phyloP scores from a whole-genome alignment of 306 rosid genomes.

The Begonia masoniana region DNA sequence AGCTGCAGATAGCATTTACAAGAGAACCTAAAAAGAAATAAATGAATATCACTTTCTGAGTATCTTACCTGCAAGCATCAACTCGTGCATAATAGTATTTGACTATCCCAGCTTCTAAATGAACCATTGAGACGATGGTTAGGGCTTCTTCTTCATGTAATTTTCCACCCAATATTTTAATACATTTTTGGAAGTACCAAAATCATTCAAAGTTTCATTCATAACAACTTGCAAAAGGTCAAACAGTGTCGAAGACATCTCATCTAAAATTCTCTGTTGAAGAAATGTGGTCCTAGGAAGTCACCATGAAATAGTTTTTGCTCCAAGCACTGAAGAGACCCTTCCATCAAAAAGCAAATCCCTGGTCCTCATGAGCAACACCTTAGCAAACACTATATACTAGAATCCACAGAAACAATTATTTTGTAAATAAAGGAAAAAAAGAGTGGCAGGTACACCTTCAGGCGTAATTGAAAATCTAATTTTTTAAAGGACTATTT shows the following conservation, averaged over 20 bases:
- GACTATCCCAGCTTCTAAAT: slow-evolving; percentile 78
- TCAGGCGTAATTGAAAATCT: no score
- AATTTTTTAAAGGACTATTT: no score
- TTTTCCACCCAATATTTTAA: slow-evolving; percentile 38
- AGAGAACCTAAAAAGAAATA: no score
- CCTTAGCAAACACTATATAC: slow-evolving; percentile 85
- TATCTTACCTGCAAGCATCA: slow-evolving; percentile 69
- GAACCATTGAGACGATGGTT: slow-evolving; percentile 47
- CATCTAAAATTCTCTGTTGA: slow-evolving; percentile 75
- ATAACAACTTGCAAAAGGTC: slow-evolving; percentile 59
- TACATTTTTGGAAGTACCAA: slow-evolving; percentile 42
- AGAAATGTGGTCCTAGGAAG: slow-evolving; percentile 57
- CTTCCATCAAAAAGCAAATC: slow-evolving; percentile 39
- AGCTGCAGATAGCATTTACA: no score
- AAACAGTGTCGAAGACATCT: slow-evolving; percentile 62
- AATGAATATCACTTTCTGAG: not conserved
- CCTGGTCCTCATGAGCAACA: slow-evolving; percentile 51
- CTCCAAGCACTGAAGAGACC: slow-evolving; percentile 18
- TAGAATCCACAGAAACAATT: slow-evolving; percentile 18
- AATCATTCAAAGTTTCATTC: slow-evolving; percentile 35
- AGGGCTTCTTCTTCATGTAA: slow-evolving; percentile 37
- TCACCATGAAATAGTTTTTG: slow-evolving; percentile 79
- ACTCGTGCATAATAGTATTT: slow-evolving; percentile 72
- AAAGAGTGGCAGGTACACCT: no score
- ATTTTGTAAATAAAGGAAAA: not conserved